These are phyloP conservation scores for Penicillium sp. DNA, from an alignment of 2,329 filamentous ascomycete genomes.

Conservation along the genomic window DNA sequence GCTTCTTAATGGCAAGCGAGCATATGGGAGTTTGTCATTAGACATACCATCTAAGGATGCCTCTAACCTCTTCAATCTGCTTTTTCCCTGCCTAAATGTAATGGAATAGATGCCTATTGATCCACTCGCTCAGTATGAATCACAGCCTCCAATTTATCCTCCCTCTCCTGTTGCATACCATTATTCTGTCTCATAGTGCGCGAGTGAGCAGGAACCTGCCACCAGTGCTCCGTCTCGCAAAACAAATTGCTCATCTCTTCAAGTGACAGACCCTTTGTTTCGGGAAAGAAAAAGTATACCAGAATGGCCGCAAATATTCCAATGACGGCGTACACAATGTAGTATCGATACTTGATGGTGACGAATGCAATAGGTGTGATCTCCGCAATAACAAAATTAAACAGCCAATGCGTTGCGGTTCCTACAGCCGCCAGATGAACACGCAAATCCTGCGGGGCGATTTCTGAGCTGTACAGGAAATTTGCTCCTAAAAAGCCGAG, in stretches of 20 bases:
- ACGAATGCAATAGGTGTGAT: conserved; percentile 3
- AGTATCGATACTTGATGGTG: conserved; percentile 1
- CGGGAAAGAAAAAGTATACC: conserved; percentile 6
- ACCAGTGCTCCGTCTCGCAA: not conserved
- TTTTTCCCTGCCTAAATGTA: too few species aligned
- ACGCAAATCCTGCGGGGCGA: conserved; percentile 1
- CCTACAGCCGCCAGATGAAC: not conserved
- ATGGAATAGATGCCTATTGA: too few species aligned
- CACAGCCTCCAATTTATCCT: too few species aligned
- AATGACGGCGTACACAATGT: conserved; percentile 3
- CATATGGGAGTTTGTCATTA: too few species aligned
- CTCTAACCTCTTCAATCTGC: too few species aligned
- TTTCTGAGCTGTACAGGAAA: conserved; percentile 7
- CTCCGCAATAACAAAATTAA: conserved; percentile 4
- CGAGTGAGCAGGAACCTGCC: not conserved
- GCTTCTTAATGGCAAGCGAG: too few species aligned
- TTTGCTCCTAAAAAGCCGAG: conserved; percentile 5
- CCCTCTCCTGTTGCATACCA: too few species aligned
- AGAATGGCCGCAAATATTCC: not conserved
- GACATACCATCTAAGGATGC: too few species aligned
- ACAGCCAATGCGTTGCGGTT: conserved; percentile 2
- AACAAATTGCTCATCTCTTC: conserved; percentile 3
- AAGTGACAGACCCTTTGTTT: not conserved
- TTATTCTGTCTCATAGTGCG: not conserved
- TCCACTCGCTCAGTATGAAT: too few species aligned